A percentile compares a stretch with the other conserved stretches of the same genome.
phyloP scores from a whole-genome alignment of 2,329 filamentous ascomycete genomes.

The Dactylonectria macrodidyma region DNA sequence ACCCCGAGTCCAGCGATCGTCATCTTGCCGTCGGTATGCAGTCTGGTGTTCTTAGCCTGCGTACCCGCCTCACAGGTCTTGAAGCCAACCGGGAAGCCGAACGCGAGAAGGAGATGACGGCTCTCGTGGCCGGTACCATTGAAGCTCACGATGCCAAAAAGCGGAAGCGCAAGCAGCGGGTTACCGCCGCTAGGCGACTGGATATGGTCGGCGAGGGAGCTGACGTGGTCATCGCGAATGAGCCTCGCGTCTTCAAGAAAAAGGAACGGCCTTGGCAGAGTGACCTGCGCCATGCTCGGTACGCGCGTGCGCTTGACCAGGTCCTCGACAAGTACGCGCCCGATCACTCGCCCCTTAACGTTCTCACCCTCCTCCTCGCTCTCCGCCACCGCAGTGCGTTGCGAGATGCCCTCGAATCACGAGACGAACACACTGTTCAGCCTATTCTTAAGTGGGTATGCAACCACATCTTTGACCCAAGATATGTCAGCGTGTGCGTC shows the following conservation, averaged over 20 bases:
- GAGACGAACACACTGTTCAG: slow-evolving; percentile 85
- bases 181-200: slow-evolving; percentile 66
- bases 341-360: slow-evolving; percentile 72
- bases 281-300: slow-evolving; percentile 84
- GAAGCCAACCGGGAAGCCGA: slow-evolving; percentile 84
- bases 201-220: slow-evolving; percentile 88
- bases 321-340: slow-evolving; percentile 72
- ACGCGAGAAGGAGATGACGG: slow-evolving; percentile 87
- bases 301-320: slow-evolving; percentile 82
- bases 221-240: slow-evolving; percentile 90
- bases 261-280: slow-evolving; percentile 84
- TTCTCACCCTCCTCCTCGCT: slow-evolving; percentile 85
- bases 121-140: slow-evolving; percentile 82
- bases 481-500: slow-evolving; percentile 84
- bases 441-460: slow-evolving; percentile 89
- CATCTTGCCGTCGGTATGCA: slow-evolving; percentile 97
- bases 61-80: slow-evolving; percentile 87
- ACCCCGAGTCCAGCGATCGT: slow-evolving; percentile 78
- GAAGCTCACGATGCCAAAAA: slow-evolving; percentile 82
- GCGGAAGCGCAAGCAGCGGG: slow-evolving; percentile 76
- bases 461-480: slow-evolving; percentile 85
- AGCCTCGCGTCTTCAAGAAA: slow-evolving; percentile 64
- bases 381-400: slow-evolving; percentile 91
- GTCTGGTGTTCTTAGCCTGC: slow-evolving; percentile 90
- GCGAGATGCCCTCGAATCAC: slow-evolving; percentile 82